These are phyloP conservation scores for Calonectria crousiana DNA, from an alignment of 2,329 filamentous ascomycete species.

Conservation along the genomic window DNA sequence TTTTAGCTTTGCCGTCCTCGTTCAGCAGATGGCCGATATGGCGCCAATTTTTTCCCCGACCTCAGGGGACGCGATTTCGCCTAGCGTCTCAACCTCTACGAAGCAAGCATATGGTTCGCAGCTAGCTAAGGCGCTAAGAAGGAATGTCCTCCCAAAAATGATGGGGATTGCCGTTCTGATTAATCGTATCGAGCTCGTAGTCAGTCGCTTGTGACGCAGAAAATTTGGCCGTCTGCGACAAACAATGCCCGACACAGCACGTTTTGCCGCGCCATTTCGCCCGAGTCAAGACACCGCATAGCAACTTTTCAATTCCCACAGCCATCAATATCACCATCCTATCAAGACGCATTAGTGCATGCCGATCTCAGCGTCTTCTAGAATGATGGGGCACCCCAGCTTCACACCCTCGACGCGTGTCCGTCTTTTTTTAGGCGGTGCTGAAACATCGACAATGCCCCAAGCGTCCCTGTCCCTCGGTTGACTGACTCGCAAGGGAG, in stretches of 20 bases:
- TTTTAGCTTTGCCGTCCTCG: conserved; percentile 1
- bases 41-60: background rate
- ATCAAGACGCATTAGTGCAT: too few species aligned
- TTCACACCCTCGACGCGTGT: background rate
- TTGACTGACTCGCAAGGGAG: background rate
- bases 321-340: too few species aligned
- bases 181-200: background rate
- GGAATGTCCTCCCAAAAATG: background rate
- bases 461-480: background rate
- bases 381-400: background rate
- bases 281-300: background rate
- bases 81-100: background rate
- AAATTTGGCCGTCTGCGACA: background rate
- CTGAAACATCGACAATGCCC: background rate
- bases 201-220: background rate
- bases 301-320: background rate
- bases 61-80: background rate
- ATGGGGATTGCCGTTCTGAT: background rate
- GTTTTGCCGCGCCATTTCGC: background rate
- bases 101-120: background rate
- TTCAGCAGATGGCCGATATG: background rate
- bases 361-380: background rate
- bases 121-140: background rate
- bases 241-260: background rate
- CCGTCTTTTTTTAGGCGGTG: background rate